A percentile compares a stretch with the other conserved stretches of the same genome.
Evolutionary conservation across 352 stramenopile species (phyloP).

Genomic region (Globisporangium perplexum): DNA sequence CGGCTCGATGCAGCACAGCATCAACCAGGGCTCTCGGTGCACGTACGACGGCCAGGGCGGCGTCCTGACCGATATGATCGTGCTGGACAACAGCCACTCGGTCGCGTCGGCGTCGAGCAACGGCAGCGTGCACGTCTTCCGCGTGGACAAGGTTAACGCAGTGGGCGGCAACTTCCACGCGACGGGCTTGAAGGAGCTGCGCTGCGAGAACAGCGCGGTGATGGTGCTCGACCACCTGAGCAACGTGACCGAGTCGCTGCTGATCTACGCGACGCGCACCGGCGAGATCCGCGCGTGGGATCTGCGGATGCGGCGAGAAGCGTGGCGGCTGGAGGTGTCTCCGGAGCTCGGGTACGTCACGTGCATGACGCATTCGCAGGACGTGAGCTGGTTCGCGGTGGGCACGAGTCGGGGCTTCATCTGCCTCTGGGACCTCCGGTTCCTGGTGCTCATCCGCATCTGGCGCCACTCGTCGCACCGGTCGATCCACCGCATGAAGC

Average conservation of each 20-base stretch:
- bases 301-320: slow-evolving; percentile 85
- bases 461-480: slow-evolving; percentile 94
- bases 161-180: slow-evolving; percentile 66
- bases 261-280: slow-evolving; percentile 93
- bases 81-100: slow-evolving; percentile 96
- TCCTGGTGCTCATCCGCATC: slow-evolving; percentile 92
- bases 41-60: slow-evolving; percentile 92
- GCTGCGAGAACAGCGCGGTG: slow-evolving; percentile 88
- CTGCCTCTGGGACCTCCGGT: slow-evolving; percentile 95
- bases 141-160: slow-evolving; percentile 89
- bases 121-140: slow-evolving; percentile 94
- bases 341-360: slow-evolving; percentile 95
- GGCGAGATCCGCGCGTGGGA: slow-evolving; percentile 91
- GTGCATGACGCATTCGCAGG: slow-evolving; percentile 91
- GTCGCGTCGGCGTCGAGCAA: slow-evolving; percentile 89
- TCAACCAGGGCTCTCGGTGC: slow-evolving; percentile 89
- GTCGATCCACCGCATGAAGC: slow-evolving; percentile 88
- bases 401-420: slow-evolving; percentile 95
- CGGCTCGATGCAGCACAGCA: slow-evolving; percentile 89
- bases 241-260: slow-evolving; percentile 90
- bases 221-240: slow-evolving; percentile 96
- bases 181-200: slow-evolving; percentile 65
- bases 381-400: slow-evolving; percentile 93
- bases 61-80: slow-evolving; percentile 91
- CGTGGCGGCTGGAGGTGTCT: slow-evolving; percentile 90